Evolutionary conservation across 768 basidiomycete species (phyloP).

Genomic region (Amylocystis lapponica): DNA sequence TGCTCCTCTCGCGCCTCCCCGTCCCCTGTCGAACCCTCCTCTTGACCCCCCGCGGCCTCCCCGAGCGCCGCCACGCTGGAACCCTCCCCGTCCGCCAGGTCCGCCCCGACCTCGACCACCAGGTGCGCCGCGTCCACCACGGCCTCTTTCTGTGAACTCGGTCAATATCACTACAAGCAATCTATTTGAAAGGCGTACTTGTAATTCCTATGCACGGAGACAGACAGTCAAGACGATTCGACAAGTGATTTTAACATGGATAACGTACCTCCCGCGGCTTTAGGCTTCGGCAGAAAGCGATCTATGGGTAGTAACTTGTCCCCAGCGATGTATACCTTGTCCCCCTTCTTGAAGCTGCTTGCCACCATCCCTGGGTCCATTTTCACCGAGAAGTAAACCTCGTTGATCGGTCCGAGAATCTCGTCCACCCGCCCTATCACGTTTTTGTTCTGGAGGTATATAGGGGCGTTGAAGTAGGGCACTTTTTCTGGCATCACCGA

Average conservation of each 20-base stretch:
- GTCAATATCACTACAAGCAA: conserved; percentile 18
- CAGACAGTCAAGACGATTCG: conserved; percentile 2
- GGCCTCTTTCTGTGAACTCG: conserved; percentile 29
- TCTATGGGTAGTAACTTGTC: conserved; percentile 97
- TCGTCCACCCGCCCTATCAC: conserved; percentile 97
- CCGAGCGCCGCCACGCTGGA: conserved; percentile 6
- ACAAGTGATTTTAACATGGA: neutral
- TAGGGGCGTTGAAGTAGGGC: conserved; percentile 98
- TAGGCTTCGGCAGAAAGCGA: conserved; percentile 95
- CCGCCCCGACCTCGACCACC: conserved; percentile 15
- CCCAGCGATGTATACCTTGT: conserved; percentile 96
- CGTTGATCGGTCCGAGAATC: conserved; percentile 98
- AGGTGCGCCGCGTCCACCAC: conserved; percentile 21
- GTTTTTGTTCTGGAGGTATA: conserved; percentile 95
- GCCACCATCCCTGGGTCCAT: conserved; percentile 96
- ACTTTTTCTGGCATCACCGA: conserved; percentile 85
- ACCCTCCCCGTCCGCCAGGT: conserved; percentile 20
- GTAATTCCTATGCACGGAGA: conserved; percentile 30
- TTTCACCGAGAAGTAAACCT: conserved; percentile 97
- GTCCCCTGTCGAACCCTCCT: conserved; percentile 29
- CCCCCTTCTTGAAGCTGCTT: conserved; percentile 92
- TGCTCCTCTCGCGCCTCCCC: conserved; percentile 29
- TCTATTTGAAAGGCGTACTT: conserved; percentile 16
- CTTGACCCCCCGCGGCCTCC: conserved; percentile 33
- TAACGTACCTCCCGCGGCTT: conserved; percentile 58